A percentile compares a stretch with the other conserved stretches of the same genome.
Conservation (phyloP, 129 eudicot genomes). For the Chrysanthemum lavandulifolium region DNA sequence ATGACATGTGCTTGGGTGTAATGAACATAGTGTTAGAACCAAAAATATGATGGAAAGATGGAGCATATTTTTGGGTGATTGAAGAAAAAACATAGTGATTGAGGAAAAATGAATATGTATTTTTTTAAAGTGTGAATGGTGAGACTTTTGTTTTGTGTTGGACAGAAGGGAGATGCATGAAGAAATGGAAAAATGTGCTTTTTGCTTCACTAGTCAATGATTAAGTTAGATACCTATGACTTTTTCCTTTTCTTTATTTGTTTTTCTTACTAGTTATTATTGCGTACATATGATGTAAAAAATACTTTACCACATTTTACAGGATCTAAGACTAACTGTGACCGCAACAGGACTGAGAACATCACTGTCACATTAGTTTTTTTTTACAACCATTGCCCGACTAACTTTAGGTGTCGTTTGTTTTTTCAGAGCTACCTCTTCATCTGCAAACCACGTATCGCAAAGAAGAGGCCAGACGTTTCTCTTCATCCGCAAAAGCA, state of each 20-base stretch:
- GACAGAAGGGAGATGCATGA: constrained; percentile 35
- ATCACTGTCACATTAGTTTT: too few relatives aligned
- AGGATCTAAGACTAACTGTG: background rate
- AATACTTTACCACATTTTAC: background rate
- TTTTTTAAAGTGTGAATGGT: constrained; percentile 18
- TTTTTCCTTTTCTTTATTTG: background rate
- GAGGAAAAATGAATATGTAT: background rate
- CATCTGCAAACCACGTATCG: too few relatives aligned
- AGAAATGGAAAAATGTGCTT: constrained; percentile 26
- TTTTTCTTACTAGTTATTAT: background rate
- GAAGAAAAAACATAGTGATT: background rate
- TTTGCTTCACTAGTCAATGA: constrained; percentile 27
- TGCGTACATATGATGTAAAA: constrained; percentile 4
- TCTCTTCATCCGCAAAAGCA: too few relatives aligned
- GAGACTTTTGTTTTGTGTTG: constrained; percentile 21
- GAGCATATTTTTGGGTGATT: constrained; percentile 22
- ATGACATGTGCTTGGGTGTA: constrained; percentile 6
- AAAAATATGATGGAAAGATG: constrained; percentile 5
- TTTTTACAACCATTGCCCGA: too few relatives aligned
- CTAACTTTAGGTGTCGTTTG: too few relatives aligned
- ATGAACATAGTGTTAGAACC: constrained; percentile 9
- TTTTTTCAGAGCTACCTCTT: too few relatives aligned
- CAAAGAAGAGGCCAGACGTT: too few relatives aligned
- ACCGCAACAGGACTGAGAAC: too few relatives aligned
- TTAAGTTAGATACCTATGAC: constrained; percentile 21